phyloP scores from a whole-genome alignment of 2,329 filamentous ascomycete genomes.

The Ascochyta clinopodiicola region DNA sequence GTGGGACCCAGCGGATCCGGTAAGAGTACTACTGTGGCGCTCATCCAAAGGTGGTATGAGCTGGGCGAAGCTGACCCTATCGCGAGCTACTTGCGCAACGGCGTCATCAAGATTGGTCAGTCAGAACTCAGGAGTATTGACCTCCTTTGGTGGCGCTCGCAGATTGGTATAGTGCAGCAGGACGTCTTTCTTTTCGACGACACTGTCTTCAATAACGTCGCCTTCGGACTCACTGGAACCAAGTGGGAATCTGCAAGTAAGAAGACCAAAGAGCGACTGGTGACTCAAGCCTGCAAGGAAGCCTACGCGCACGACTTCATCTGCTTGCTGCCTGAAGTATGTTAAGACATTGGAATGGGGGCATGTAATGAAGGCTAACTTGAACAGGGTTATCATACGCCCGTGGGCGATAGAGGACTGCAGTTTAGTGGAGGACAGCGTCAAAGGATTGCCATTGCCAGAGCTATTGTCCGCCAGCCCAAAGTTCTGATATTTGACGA shows the following conservation, averaged over 20 bases:
- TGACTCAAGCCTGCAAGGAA: constrained; percentile 68
- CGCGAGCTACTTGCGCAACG: constrained; percentile 29
- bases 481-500: constrained; percentile 91
- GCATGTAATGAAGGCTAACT: background rate
- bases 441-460: constrained; percentile 90
- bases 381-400: constrained; percentile 75
- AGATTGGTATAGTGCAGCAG: constrained; percentile 89
- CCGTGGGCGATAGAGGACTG: constrained; percentile 90
- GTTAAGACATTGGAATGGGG: constrained; percentile 44
- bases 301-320: constrained; percentile 95
- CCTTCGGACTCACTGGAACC: constrained; percentile 77
- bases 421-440: constrained; percentile 92
- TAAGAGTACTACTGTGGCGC: constrained; percentile 89
- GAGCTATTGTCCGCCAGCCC: constrained; percentile 85
- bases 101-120: constrained; percentile 27
- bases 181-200: constrained; percentile 89
- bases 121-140: constrained; percentile 78
- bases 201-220: constrained; percentile 86
- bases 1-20: constrained; percentile 92
- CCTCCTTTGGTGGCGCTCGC: constrained; percentile 84
- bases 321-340: constrained; percentile 57
- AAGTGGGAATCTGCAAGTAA: constrained; percentile 56
- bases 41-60: constrained; percentile 87
- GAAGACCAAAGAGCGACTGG: constrained; percentile 70
- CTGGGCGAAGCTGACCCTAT: constrained; percentile 43